Conservation (phyloP, 2,329 filamentous ascomycete genomes). For the Aspergillus pseudonomiae region DNA sequence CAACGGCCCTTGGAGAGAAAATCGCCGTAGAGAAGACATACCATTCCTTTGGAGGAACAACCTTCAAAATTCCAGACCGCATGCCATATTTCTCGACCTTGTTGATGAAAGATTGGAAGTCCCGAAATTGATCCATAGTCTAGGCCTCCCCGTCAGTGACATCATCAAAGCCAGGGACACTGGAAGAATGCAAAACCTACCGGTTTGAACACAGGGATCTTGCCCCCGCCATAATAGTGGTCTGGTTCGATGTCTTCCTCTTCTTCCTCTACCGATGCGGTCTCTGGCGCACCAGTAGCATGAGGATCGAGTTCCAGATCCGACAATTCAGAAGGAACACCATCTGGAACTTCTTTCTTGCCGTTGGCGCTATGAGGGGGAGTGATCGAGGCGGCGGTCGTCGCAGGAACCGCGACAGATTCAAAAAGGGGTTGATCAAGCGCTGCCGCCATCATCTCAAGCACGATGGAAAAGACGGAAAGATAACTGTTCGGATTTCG, state of each 20-base stretch:
- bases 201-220: constrained; percentile 90
- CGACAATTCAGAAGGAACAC: constrained; percentile 43
- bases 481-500: constrained; percentile 14
- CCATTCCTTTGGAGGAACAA: constrained; percentile 94
- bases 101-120: constrained; percentile 89
- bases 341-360: constrained; percentile 47
- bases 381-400: constrained; percentile 43
- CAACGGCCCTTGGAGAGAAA: background rate
- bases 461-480: constrained; percentile 12
- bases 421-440: constrained; percentile 36
- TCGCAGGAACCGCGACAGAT: constrained; percentile 27
- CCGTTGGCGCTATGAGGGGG: constrained; percentile 48
- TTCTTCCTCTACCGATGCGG: constrained; percentile 58
- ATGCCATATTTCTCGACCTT: constrained; percentile 94
- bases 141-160: constrained; percentile 28
- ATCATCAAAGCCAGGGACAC: constrained; percentile 12
- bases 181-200: constrained; percentile 50
- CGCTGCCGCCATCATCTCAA: constrained; percentile 38
- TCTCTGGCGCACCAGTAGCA: constrained; percentile 27
- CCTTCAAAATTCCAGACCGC: constrained; percentile 95
- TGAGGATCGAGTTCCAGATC: constrained; percentile 46
- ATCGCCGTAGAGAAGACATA: constrained; percentile 49
- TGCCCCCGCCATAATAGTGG: constrained; percentile 80
- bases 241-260: constrained; percentile 80
- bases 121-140: constrained; percentile 90